Base-by-base conservation (phyloP, 2,329 filamentous ascomycete genomes). In the Ceratocystis alfenasii region DNA sequence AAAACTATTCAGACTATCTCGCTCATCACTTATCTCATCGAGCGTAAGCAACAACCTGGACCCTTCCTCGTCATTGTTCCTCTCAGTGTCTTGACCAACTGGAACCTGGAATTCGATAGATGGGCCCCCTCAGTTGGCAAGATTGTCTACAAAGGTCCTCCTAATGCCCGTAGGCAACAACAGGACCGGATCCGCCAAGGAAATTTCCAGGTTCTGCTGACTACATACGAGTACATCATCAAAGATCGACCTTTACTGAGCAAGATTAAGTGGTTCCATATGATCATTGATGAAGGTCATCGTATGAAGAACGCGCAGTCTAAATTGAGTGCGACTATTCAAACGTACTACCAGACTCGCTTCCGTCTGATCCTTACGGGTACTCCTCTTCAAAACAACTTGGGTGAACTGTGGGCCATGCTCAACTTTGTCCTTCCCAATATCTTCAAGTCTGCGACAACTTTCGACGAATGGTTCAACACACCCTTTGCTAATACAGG, bases 401-500 rank as follows among this genome's bases (percentile, higher is more conserved):
- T 99, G 50, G 86, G 91, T 2, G 94, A 99, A 74, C 79, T 99
- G 72, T 99, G 94, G 94, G 90, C 94, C 30, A 87, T 99, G 80
- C 88, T 99, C 72, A 99, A 99, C 78, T 99, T 99, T 75, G 94
- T 96, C 50, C 80, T 99, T 62, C 94, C 94, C 2, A 97, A 90
- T 71, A 99, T 99, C 70, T 99, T 99, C 86, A 99, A 99, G 75
- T 97, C 94, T 1, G 91, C 93, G 69, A 96, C 94, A 74, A 97
- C 93, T 1, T 99, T 99, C 73, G 94, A 99, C 75, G 94, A 99
- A 75, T 99, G 94, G 94, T 99, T 99, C 85, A 99, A 97, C 74
- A 99, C 94, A 30, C 94, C 94, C 0, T 99, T 99, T 75, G 94
- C 94, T 71, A 99, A 99, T 74, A 99, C 94, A 4, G 94, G 94